Percentiles rank a stretch among this genome's conserved stretches.
Evolutionary conservation across 2,329 filamentous ascomycete species (phyloP).

Genomic region (Sordariomycetes sp.): DNA sequence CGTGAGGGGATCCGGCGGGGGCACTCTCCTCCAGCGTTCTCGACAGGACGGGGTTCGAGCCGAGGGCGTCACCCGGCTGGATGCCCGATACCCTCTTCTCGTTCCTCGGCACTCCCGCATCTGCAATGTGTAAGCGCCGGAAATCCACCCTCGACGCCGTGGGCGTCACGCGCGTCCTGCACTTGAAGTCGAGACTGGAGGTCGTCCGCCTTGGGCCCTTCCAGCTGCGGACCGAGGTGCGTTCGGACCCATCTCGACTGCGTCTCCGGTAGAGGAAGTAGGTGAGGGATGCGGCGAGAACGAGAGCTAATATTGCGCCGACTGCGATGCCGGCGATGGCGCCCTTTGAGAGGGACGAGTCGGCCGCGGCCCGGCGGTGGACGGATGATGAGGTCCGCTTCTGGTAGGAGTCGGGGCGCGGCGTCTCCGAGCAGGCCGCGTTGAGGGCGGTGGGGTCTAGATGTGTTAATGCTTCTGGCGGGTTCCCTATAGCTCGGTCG

Average conservation of each 20-base stretch:
- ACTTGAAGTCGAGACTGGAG: slow-evolving; percentile 40
- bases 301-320: slow-evolving; percentile 29
- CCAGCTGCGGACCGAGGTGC: background rate
- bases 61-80: slow-evolving; percentile 6
- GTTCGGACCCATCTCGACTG: slow-evolving; percentile 10
- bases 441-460: slow-evolving; percentile 18
- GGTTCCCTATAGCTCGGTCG: background rate
- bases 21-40: background rate
- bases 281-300: slow-evolving; percentile 31
- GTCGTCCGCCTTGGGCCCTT: slow-evolving; percentile 18
- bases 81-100: background rate
- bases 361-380: slow-evolving; percentile 26
- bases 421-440: slow-evolving; percentile 33
- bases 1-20: background rate
- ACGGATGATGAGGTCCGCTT: slow-evolving; percentile 27
- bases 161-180: slow-evolving; percentile 32
- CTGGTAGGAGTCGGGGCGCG: slow-evolving; percentile 27
- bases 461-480: background rate
- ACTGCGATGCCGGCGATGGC: slow-evolving; percentile 42
- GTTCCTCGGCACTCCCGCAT: background rate
- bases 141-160: slow-evolving; percentile 21
- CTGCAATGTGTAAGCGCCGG: slow-evolving; percentile 11
- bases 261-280: slow-evolving; percentile 35
- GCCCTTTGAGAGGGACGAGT: slow-evolving; percentile 27
- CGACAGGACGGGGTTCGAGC: slow-evolving; percentile 7